Evolutionary conservation across 1,284 basidiomycete genomes (phyloP).

Genomic region (Malassezia japonica): DNA sequence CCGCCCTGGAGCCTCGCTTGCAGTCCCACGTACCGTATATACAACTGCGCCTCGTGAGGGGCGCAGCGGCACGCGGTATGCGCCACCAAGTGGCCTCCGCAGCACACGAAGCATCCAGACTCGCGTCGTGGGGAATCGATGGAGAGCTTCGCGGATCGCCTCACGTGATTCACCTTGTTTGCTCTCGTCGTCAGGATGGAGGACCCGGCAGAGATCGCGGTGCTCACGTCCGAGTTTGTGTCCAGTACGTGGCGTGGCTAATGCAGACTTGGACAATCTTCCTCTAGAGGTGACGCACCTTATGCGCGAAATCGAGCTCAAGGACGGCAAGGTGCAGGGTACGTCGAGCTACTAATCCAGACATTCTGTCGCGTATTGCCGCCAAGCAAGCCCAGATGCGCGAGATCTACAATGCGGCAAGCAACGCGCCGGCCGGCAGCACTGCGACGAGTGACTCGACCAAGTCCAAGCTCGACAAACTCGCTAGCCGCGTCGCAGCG

Average conservation of each 20-base stretch:
- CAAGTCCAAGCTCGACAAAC: conserved; percentile 33
- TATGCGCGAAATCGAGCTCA: conserved; percentile 45
- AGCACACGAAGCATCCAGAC: not conserved
- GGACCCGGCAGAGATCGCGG: conserved; percentile 44
- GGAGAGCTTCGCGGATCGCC: not conserved
- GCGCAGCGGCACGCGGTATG: too few relatives aligned
- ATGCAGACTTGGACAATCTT: conserved; percentile 34
- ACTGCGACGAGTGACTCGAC: conserved; percentile 21
- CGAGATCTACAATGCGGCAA: conserved; percentile 25
- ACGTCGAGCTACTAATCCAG: conserved; percentile 4
- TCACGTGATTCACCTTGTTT: conserved; percentile 11
- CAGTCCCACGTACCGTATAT: too few relatives aligned
- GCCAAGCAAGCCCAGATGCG: conserved; percentile 33
- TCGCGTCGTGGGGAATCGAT: too few relatives aligned
- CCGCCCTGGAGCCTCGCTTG: too few relatives aligned
- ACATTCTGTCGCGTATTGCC: conserved; percentile 33
- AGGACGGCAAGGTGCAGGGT: conserved; percentile 43
- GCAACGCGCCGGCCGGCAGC: conserved; percentile 17
- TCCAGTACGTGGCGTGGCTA: conserved; percentile 18
- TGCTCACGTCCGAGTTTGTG: conserved; percentile 40
- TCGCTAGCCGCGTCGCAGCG: conserved; percentile 30
- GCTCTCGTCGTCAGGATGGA: conserved; percentile 20
- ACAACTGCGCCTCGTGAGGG: too few relatives aligned
- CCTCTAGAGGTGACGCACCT: conserved; percentile 43
- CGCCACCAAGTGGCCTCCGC: not conserved